Conservation (phyloP, 768 basidiomycete genomes). For the Termitomyces sp. region DNA sequence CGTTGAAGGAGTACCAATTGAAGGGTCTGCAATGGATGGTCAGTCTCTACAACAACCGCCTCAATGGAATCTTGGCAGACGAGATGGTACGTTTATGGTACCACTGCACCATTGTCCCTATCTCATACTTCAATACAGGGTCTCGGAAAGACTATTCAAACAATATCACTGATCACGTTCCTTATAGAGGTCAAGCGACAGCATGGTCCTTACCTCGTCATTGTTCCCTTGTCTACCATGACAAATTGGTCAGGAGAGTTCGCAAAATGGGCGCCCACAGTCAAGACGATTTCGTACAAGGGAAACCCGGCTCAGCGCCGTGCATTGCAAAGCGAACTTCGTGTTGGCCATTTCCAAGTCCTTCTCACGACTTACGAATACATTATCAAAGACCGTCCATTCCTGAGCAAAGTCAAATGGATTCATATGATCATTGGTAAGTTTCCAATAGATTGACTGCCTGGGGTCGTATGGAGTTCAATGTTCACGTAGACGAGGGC, state of each 20-base stretch:
- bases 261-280: slow-evolving; percentile 90
- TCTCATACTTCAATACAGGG: slow-evolving; percentile 42
- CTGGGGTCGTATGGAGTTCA: not conserved
- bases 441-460: slow-evolving; percentile 14
- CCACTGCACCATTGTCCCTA: not conserved
- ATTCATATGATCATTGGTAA: slow-evolving; percentile 94
- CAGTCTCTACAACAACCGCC: slow-evolving; percentile 90
- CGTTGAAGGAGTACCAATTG: slow-evolving; percentile 90
- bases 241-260: slow-evolving; percentile 98
- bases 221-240: slow-evolving; percentile 93
- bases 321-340: slow-evolving; percentile 69
- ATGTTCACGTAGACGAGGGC: slow-evolving; percentile 64
- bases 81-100: slow-evolving; percentile 61
- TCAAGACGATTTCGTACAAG: slow-evolving; percentile 82
- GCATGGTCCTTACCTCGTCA: slow-evolving; percentile 92
- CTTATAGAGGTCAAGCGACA: slow-evolving; percentile 88
- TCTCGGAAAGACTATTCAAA: slow-evolving; percentile 94
- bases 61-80: slow-evolving; percentile 93
- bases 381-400: slow-evolving; percentile 93
- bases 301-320: slow-evolving; percentile 84
- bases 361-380: slow-evolving; percentile 94
- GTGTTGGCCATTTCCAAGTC: slow-evolving; percentile 83
- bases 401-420: slow-evolving; percentile 90
- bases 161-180: slow-evolving; percentile 92
- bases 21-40: slow-evolving; percentile 99